Conservation (phyloP, 805 yeast genomes). For the Candida sithepensis region DNA sequence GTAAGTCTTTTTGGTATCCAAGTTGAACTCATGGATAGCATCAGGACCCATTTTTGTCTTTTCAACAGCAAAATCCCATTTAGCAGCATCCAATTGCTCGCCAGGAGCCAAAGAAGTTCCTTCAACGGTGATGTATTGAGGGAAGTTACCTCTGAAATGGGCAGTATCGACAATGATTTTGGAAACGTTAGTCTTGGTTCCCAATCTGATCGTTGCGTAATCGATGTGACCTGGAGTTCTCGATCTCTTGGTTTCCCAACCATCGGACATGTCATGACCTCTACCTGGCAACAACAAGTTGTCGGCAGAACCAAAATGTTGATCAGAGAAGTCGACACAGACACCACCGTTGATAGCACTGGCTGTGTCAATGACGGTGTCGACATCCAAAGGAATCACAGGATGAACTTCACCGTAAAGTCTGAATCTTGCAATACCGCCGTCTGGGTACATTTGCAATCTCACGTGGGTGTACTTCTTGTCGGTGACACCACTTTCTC, state of each 20-base stretch:
- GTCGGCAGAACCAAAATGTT: constrained; percentile 91
- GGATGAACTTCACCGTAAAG: constrained; percentile 82
- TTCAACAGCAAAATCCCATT: constrained; percentile 65
- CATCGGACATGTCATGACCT: constrained; percentile 95
- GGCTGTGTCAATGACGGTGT: constrained; percentile 65
- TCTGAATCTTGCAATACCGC: constrained; percentile 95
- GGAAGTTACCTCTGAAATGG: constrained; percentile 92
- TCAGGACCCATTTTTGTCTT: constrained; percentile 80
- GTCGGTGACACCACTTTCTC: constrained; percentile 51
- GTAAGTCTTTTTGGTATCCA: constrained; percentile 31
- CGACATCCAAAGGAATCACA: constrained; percentile 47
- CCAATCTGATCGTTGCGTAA: constrained; percentile 85
- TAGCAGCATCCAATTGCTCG: constrained; percentile 21
- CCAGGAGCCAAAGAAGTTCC: constrained; percentile 44
- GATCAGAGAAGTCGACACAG: constrained; percentile 78
- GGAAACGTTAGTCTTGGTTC: constrained; percentile 55
- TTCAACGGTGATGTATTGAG: constrained; percentile 72
- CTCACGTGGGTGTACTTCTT: constrained; percentile 72
- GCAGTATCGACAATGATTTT: constrained; percentile 83
- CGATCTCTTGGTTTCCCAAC: constrained; percentile 96
- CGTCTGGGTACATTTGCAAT: constrained; percentile 94
- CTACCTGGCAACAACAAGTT: constrained; percentile 89
- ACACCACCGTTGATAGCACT: constrained; percentile 86
- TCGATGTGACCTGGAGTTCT: constrained; percentile 81
- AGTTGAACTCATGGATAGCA: constrained; percentile 61